Evolutionary conservation across 2,329 filamentous ascomycete genomes (phyloP).

Genomic region (Epicoccum sorghinum): DNA sequence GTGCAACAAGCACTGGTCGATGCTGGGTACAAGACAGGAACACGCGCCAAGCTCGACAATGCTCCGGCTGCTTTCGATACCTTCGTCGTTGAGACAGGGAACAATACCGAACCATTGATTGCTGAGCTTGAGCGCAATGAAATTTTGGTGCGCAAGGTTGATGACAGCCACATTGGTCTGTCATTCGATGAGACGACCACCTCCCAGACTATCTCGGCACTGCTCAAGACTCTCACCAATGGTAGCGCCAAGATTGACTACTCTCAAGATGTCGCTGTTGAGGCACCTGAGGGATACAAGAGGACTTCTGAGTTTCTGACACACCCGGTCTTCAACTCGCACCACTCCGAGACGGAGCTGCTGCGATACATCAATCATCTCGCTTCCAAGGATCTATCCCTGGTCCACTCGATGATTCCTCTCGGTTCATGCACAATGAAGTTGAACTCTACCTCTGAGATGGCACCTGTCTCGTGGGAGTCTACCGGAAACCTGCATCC

Average conservation of each 20-base stretch:
- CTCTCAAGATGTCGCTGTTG: conserved; percentile 23
- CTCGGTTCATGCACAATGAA: conserved; percentile 99
- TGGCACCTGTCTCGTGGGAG: conserved; percentile 81
- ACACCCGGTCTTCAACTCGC: conserved; percentile 91
- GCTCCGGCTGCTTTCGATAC: conserved; percentile 78
- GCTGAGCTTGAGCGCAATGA: conserved; percentile 57
- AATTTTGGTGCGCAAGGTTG: conserved; percentile 69
- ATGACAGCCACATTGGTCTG: conserved; percentile 68
- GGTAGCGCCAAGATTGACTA: conserved; percentile 20
- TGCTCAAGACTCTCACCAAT: conserved; percentile 57
- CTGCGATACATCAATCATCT: conserved; percentile 92
- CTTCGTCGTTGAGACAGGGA: conserved; percentile 65
- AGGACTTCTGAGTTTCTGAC: conserved; percentile 79
- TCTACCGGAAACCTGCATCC: conserved; percentile 83
- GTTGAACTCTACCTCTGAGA: conserved; percentile 90
- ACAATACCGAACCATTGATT: conserved; percentile 59
- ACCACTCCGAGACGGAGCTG: conserved; percentile 94
- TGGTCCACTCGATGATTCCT: conserved; percentile 97
- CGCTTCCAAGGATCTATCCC: conserved; percentile 90
- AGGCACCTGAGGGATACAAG: conserved; percentile 63
- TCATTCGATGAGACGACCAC: conserved; percentile 79
- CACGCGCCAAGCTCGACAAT: conserved; percentile 62
- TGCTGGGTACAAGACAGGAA: conserved; percentile 68
- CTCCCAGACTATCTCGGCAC: conserved; percentile 60
- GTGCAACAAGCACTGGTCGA: conserved; percentile 68